These are phyloP conservation scores for Diospyros kaki DNA, from an alignment of 148 eudicot genomes.

Conservation along the genomic window DNA sequence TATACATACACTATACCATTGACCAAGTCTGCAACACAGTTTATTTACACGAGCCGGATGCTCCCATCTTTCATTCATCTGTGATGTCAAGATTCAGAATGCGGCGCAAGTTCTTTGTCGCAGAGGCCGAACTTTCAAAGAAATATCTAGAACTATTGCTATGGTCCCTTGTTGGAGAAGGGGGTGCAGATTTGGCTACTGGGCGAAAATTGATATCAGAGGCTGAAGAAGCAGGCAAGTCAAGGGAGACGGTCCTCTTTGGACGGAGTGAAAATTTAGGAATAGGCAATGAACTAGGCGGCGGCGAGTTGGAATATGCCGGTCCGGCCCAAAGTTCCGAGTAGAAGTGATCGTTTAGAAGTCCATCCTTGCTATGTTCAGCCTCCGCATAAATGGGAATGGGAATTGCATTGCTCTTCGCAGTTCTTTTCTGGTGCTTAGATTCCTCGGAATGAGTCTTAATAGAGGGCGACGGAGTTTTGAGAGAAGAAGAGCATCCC, in stretches of 20 bases:
- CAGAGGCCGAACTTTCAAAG: constrained; percentile 52
- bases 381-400: constrained; percentile 40
- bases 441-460: constrained; percentile 24
- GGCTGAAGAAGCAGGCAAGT: constrained; percentile 41
- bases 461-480: constrained; percentile 30
- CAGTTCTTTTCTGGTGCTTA: constrained; percentile 21
- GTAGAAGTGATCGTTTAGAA: constrained; percentile 21
- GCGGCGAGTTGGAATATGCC: constrained; percentile 83
- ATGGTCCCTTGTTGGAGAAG: constrained; percentile 67
- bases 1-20: constrained; percentile 34
- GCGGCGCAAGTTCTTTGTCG: constrained; percentile 80
- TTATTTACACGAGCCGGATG: constrained; percentile 38
- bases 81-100: constrained; percentile 82
- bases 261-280: constrained; percentile 74
- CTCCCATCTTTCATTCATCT: constrained; percentile 52
- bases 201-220: constrained; percentile 52
- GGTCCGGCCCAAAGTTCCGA: constrained; percentile 95
- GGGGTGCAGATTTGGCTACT: constrained; percentile 80
- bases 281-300: constrained; percentile 86
- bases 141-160: constrained; percentile 20
- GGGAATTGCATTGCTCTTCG: constrained; percentile 37
- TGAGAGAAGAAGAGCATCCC: constrained; percentile 36
- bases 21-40: constrained; percentile 19
- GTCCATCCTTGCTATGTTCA: constrained; percentile 22
- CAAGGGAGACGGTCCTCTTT: constrained; percentile 72